Percentiles rank a stretch among this genome's conserved stretches.
Evolutionary conservation across 306 rosid genomes (phyloP).

Genomic region (Betula pendula): DNA sequence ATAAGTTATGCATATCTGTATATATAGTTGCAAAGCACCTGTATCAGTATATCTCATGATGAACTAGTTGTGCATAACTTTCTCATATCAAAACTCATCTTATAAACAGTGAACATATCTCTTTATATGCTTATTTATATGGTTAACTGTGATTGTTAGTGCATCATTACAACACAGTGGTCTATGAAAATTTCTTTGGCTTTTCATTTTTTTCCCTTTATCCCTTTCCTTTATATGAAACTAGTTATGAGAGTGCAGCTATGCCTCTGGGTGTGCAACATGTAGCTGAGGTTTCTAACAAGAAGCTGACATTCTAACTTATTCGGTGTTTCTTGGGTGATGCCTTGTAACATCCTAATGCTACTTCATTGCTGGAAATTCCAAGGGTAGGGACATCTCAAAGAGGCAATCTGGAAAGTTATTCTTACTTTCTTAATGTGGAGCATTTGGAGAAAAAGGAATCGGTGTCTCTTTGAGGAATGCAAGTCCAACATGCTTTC

Average conservation of each 20-base stretch:
- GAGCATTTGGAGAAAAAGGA: too few relatives aligned
- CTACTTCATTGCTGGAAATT: too few relatives aligned
- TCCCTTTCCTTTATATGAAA: neutral
- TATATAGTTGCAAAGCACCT: neutral
- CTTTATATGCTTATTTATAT: neutral
- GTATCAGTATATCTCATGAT: neutral
- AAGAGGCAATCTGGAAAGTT: too few relatives aligned
- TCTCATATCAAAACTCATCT: neutral
- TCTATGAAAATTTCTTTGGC: neutral
- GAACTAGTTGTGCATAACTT: neutral
- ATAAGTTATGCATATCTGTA: neutral
- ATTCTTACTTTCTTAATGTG: too few relatives aligned
- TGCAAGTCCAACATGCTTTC: too few relatives aligned
- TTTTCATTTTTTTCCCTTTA: neutral
- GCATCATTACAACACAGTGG: neutral
- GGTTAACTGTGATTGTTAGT: neutral
- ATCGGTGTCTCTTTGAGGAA: too few relatives aligned
- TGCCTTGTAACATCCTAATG: too few relatives aligned
- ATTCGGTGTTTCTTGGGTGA: too few relatives aligned
- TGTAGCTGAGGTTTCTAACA: neutral
- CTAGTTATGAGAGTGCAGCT: neutral
- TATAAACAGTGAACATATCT: neutral
- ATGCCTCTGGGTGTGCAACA: too few relatives aligned
- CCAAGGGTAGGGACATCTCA: too few relatives aligned
- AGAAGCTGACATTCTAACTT: neutral